A percentile compares a stretch with the other conserved stretches of the same genome.
Conservation (phyloP, 148 eudicot species). For the Cornus suecica region DNA sequence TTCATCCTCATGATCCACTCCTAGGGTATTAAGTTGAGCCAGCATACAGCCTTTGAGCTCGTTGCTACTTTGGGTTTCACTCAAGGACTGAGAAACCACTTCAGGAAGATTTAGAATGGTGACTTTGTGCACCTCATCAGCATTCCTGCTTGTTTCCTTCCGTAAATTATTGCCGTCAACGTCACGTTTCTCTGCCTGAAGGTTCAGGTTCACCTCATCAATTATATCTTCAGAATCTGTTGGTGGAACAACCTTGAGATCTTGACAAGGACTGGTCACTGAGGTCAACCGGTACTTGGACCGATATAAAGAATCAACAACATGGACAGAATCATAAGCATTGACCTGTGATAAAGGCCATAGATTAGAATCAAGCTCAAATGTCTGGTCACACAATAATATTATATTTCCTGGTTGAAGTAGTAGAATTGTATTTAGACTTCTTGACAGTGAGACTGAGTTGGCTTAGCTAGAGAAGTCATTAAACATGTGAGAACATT, state of each 20-base stretch:
- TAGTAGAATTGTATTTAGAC: neutral
- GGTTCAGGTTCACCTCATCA: constrained; percentile 18
- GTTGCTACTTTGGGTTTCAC: constrained; percentile 25
- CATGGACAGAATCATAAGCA: constrained; percentile 61
- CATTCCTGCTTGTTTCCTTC: constrained; percentile 20
- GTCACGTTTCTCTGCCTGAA: constrained; percentile 25
- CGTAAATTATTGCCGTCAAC: constrained; percentile 10
- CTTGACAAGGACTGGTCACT: constrained; percentile 33
- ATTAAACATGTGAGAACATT: neutral
- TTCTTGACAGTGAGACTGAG: constrained; percentile 11
- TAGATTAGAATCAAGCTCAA: neutral
- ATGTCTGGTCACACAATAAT: neutral
- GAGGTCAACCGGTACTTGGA: constrained; percentile 87
- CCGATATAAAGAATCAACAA: constrained; percentile 71
- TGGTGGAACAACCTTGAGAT: constrained; percentile 26
- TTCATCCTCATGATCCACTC: constrained; percentile 23
- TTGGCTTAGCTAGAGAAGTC: neutral
- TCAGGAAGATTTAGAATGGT: constrained; percentile 70
- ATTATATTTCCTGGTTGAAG: neutral
- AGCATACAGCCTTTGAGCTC: constrained; percentile 27
- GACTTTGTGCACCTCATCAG: constrained; percentile 53
- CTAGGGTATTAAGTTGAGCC: constrained; percentile 24
- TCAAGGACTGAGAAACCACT: constrained; percentile 37
- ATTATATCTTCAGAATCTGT: constrained; percentile 20
- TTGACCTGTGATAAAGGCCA: constrained; percentile 56